Evolutionary conservation across 192 early-diverging fungal species (phyloP).

Genomic region (Coemansia sp.): DNA sequence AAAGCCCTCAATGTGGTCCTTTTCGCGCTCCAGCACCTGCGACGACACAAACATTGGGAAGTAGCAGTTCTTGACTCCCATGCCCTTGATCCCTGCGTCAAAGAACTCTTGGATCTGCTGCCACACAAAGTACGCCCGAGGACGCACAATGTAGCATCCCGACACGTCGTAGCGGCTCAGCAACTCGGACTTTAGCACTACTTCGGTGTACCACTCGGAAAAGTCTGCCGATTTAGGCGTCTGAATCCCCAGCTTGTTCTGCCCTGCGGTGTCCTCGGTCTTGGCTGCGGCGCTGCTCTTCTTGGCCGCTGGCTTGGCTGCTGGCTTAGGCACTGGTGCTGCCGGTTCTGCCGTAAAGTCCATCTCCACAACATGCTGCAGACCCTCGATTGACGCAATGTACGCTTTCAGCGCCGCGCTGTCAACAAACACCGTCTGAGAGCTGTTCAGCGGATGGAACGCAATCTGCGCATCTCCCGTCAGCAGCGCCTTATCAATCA

Average conservation of each 20-base stretch:
- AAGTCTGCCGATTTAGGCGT: slow-evolving; percentile 89
- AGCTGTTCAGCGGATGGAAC: slow-evolving; percentile 67
- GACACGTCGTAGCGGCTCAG: slow-evolving; percentile 97
- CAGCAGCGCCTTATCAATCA: slow-evolving; percentile 71
- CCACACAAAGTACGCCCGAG: slow-evolving; percentile 95
- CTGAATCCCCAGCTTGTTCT: slow-evolving; percentile 81
- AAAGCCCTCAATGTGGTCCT: slow-evolving; percentile 99
- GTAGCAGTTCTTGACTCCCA: slow-evolving; percentile 96
- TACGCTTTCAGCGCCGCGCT: slow-evolving; percentile 59
- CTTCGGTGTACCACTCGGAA: slow-evolving; percentile 90
- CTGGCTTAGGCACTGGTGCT: slow-evolving; percentile 48
- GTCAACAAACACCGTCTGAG: slow-evolving; percentile 62
- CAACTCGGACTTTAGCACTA: slow-evolving; percentile 91
- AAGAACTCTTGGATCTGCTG: slow-evolving; percentile 95
- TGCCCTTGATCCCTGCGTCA: slow-evolving; percentile 81
- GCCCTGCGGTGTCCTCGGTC: slow-evolving; percentile 56
- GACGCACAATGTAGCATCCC: slow-evolving; percentile 98
- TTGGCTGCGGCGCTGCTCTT: slow-evolving; percentile 55
- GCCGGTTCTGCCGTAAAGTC: slow-evolving; percentile 59
- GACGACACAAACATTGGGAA: slow-evolving; percentile 99
- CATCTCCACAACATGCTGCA: slow-evolving; percentile 57
- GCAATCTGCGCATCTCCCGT: slow-evolving; percentile 52
- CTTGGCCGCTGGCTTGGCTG: slow-evolving; percentile 27
- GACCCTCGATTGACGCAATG: slow-evolving; percentile 58
- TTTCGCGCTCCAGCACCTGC: slow-evolving; percentile 87